Conservation (phyloP, 106 monocot species). For the Iris macrosiphon region DNA sequence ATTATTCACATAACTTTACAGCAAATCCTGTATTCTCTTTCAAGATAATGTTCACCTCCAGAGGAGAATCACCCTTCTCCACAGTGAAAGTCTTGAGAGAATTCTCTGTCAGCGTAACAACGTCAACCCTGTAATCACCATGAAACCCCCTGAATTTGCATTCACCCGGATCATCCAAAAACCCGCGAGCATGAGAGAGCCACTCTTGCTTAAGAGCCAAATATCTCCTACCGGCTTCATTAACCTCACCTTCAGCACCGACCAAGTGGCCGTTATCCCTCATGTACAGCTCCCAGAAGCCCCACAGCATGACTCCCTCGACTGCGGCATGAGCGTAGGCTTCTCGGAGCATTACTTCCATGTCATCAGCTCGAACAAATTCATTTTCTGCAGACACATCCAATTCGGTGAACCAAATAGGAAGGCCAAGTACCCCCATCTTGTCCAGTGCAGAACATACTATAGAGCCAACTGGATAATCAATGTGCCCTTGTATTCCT, state of each 20-base stretch:
- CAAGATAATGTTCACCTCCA: conserved; percentile 8
- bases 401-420: conserved; percentile 64
- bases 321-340: conserved; percentile 84
- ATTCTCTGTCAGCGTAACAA: conserved; percentile 15
- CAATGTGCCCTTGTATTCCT: conserved; percentile 58
- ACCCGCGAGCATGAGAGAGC: conserved; percentile 61
- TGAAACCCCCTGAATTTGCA: conserved; percentile 78
- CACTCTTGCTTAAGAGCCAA: conserved; percentile 73
- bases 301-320: conserved; percentile 87
- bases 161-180: conserved; percentile 38
- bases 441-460: conserved; percentile 34
- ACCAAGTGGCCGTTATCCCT: conserved; percentile 54
- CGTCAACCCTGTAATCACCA: conserved; percentile 58
- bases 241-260: conserved; percentile 83
- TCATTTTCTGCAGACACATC: conserved; percentile 54
- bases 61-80: conserved; percentile 14
- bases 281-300: conserved; percentile 88
- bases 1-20: too few relatives aligned
- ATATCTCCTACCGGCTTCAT: conserved; percentile 69
- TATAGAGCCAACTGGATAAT: conserved; percentile 45
- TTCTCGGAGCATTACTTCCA: conserved; percentile 89
- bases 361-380: conserved; percentile 51
- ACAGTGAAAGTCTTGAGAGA: not conserved
- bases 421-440: conserved; percentile 43
- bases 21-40: not conserved